Evolutionary conservation across 2,329 filamentous ascomycete genomes (phyloP).

Genomic region (Curvularia sp.): DNA sequence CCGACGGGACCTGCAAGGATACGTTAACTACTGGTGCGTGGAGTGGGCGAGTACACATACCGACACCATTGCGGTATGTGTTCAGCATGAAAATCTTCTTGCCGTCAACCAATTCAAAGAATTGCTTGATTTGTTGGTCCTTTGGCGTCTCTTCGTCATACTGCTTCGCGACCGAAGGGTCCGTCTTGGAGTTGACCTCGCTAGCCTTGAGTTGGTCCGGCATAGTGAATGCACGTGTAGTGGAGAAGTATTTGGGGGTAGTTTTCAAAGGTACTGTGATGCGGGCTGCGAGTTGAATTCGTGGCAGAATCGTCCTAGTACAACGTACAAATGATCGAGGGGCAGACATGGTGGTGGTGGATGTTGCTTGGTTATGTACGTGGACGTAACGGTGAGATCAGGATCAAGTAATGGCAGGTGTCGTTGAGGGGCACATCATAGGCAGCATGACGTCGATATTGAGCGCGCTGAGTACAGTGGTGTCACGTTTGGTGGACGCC

Average conservation of each 20-base stretch:
- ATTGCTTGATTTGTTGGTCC: conserved; percentile 57
- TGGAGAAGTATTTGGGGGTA: conserved; percentile 27
- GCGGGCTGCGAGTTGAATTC: conserved; percentile 12
- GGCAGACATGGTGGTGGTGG: conserved; percentile 24
- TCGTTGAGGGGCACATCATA: conserved; percentile 6
- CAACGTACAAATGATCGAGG: conserved; percentile 29
- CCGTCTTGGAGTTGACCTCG: conserved; percentile 54
- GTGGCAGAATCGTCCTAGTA: conserved; percentile 6
- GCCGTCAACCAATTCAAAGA: conserved; percentile 57
- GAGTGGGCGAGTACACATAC: conserved; percentile 27
- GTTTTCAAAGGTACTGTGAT: background rate
- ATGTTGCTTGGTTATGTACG: conserved; percentile 9
- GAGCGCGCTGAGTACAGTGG: conserved; percentile 17
- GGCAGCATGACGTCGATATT: conserved; percentile 32
- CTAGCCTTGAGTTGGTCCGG: conserved; percentile 51
- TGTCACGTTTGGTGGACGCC: conserved; percentile 24
- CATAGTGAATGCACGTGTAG: conserved; percentile 50
- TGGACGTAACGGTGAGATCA: conserved; percentile 34
- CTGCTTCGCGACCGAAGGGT: conserved; percentile 60
- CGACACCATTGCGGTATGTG: conserved; percentile 53
- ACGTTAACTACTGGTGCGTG: conserved; percentile 7
- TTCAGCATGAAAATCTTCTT: conserved; percentile 56
- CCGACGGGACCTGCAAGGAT: conserved; percentile 49
- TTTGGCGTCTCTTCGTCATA: conserved; percentile 55
- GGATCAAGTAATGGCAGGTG: conserved; percentile 15